phyloP scores from a whole-genome alignment of 164 flowering plant genomes.

The Magnolia sinica region DNA sequence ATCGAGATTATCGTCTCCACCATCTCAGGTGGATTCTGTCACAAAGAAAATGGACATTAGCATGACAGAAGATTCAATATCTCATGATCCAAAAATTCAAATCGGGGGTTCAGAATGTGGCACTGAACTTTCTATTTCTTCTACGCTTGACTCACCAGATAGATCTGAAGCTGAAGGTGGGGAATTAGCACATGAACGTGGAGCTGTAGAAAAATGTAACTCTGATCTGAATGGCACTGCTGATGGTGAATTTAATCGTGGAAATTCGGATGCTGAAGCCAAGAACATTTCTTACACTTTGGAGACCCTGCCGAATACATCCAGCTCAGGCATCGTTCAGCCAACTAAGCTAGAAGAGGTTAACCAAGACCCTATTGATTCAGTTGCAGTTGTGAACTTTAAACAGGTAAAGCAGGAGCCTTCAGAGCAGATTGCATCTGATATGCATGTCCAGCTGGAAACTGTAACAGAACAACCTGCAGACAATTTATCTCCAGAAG shows the following conservation, averaged over 20 bases:
- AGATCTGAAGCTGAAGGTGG: slow-evolving; percentile 33
- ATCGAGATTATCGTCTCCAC: slow-evolving; percentile 25
- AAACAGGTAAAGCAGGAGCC: slow-evolving; percentile 23
- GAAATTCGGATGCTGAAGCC: slow-evolving; percentile 17
- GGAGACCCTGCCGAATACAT: slow-evolving; percentile 12
- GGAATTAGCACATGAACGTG: not conserved
- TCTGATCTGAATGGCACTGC: slow-evolving; percentile 6
- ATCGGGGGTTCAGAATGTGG: slow-evolving; percentile 77
- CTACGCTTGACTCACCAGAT: slow-evolving; percentile 83
- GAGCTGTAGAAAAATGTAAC: slow-evolving; percentile 2
- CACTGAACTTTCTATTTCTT: slow-evolving; percentile 74
- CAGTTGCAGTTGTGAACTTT: slow-evolving; percentile 20
- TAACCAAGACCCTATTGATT: slow-evolving; percentile 16
- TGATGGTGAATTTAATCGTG: slow-evolving; percentile 8
- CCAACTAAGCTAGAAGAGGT: slow-evolving; percentile 28
- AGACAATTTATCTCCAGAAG: slow-evolving; percentile 50
- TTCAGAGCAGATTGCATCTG: slow-evolving; percentile 26
- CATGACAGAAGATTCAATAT: slow-evolving; percentile 27
- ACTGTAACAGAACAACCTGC: slow-evolving; percentile 26
- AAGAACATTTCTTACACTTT: slow-evolving; percentile 13
- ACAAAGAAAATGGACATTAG: slow-evolving; percentile 29
- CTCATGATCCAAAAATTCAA: slow-evolving; percentile 30
- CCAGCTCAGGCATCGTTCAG: slow-evolving; percentile 21
- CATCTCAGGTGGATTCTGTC: slow-evolving; percentile 31
- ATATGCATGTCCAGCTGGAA: slow-evolving; percentile 29